Base-by-base conservation (phyloP, 495 filamentous ascomycete genomes). In the Neurospora terricola region DNA sequence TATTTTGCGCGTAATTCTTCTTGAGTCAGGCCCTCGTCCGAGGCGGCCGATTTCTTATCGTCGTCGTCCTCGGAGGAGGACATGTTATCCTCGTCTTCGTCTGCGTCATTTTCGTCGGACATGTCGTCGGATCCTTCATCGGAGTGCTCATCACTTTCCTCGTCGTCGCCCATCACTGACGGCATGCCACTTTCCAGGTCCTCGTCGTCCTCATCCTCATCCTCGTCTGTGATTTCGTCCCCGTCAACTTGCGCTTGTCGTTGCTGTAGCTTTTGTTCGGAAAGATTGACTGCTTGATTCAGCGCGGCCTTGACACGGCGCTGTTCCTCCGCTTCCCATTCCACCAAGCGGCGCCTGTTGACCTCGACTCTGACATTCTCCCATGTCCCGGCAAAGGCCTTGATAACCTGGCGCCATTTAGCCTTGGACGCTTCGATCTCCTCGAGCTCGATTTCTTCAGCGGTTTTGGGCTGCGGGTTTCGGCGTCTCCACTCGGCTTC, bases 251-350 rank as follows among this genome's bases (percentile, higher is more conserved):
- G 82, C 8, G 83, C 78, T 79, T 83, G 82, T 43, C 87, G 82
- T 18, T 86, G 84, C 69, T 88, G 86, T 38, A 90, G 78, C 73
- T 89, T 86, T 70, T 86, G 84, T 68, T 87, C 88, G 1, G 88
- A 89, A 62, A 92, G 86, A 75, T 92, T 93, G 69, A 97, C 90
- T 27, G 93, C 93, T 78, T 93, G 88, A 75, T 96, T 93, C 72
- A 97, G 83, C 9, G 92, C 91, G 76, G 93, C 89, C 77, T 94
- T 93, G 71, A 94, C 91, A 74, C 90, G 86, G 27, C 88, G 89
- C 78, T 95, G 92, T 78, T 96, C 91, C 79, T 96, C 91, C 69
- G 91, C 92, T 78, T 97, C 92, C 93, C 93, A 97, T 48, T 89
- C 89, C 66, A 88, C 87, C 39, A 94, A 75, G 5, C 93, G 89